Percentiles rank a stretch among this genome's conserved stretches.
These are phyloP conservation scores for Parastagonospora avenae DNA, from an alignment of 2,329 filamentous ascomycete species.

Conservation along the genomic window DNA sequence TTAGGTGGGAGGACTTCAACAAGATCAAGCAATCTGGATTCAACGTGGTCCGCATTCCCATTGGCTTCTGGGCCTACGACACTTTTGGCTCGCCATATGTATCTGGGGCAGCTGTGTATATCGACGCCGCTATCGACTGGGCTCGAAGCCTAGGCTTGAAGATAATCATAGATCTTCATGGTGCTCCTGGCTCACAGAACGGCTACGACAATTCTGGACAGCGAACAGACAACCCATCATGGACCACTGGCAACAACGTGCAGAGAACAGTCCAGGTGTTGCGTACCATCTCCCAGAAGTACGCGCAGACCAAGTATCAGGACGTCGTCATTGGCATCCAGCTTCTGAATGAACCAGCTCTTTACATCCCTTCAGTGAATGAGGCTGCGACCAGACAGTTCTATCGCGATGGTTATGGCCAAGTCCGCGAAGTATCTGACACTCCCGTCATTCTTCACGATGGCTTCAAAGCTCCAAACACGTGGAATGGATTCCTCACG, in stretches of 20 bases:
- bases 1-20: conserved; percentile 58
- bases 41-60: conserved; percentile 64
- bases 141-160: conserved; percentile 58
- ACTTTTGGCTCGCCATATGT: conserved; percentile 58
- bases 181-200: conserved; percentile 62
- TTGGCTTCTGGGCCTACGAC: conserved; percentile 65
- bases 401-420: conserved; percentile 60
- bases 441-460: conserved; percentile 64
- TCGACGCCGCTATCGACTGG: conserved; percentile 64
- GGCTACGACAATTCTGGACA: conserved; percentile 68
- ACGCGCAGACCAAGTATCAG: conserved; percentile 57
- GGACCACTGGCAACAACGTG: conserved; percentile 56
- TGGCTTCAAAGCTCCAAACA: conserved; percentile 58
- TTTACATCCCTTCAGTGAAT: conserved; percentile 52
- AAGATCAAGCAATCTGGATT: conserved; percentile 63
- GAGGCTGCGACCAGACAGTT: conserved; percentile 57
- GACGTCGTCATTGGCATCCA: conserved; percentile 65
- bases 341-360: conserved; percentile 61
- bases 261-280: conserved; percentile 61
- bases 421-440: conserved; percentile 51
- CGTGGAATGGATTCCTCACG: conserved; percentile 67
- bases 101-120: conserved; percentile 57
- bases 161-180: conserved; percentile 65
- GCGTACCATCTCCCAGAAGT: conserved; percentile 62
- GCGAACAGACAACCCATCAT: conserved; percentile 49